phyloP scores from a whole-genome alignment of 148 eudicot genomes.

The Arctostaphylos glauca region DNA sequence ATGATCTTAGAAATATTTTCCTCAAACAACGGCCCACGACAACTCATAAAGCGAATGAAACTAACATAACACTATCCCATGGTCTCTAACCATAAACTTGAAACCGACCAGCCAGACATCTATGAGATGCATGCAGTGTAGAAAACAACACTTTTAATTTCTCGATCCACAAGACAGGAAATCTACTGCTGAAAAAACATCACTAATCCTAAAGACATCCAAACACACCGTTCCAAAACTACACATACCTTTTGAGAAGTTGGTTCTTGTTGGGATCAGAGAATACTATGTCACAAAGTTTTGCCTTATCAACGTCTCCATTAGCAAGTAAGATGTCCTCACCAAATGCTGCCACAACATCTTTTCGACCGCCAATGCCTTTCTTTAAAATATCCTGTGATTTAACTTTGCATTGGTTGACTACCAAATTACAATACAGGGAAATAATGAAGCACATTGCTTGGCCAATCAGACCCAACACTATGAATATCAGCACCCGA shows the following conservation, averaged over 20 bases:
- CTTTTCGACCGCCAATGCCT: slow-evolving; percentile 89
- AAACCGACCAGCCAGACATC: background rate
- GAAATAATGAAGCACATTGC: too few relatives aligned
- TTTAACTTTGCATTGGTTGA: background rate
- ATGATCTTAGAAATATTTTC: background rate
- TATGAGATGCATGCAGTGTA: background rate
- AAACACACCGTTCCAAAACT: background rate
- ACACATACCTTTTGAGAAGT: slow-evolving; percentile 67
- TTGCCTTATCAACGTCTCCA: slow-evolving; percentile 90
- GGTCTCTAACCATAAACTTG: background rate
- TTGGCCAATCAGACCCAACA: too few relatives aligned
- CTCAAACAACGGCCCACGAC: too few relatives aligned
- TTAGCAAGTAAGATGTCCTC: slow-evolving; percentile 63
- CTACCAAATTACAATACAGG: background rate
- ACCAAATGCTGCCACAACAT: slow-evolving; percentile 84
- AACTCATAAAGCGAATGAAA: too few relatives aligned
- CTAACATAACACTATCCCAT: background rate
- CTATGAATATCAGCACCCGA: too few relatives aligned
- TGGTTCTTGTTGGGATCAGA: slow-evolving; percentile 76
- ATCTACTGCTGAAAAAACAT: background rate
- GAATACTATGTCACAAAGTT: slow-evolving; percentile 77
- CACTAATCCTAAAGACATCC: background rate
- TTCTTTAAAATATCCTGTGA: slow-evolving; percentile 84
- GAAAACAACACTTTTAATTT: background rate
- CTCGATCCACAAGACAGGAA: background rate